Base-by-base conservation (phyloP, 164 flowering plant genomes). In the Kalanchoe fedtschenkoi region DNA sequence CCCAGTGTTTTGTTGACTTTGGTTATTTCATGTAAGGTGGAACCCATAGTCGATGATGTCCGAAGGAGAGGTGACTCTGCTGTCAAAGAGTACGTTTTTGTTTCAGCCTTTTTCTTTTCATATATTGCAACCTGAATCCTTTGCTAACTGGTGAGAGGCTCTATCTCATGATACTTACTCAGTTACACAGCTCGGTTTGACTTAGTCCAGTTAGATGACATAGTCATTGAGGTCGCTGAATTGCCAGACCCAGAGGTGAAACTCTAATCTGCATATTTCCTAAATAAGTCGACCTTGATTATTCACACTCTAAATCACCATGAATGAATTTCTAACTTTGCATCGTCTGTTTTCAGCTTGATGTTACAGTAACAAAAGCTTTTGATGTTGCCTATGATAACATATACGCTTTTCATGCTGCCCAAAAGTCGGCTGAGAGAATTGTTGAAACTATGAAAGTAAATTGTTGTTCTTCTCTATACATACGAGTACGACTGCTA, bases 361-460 rank as follows among this genome's bases (percentile, higher is more conserved):
- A 88, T 71, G 72, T 80, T 39, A 71, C 65, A 64, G 77, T 87
- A 30, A 78, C 63, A 70, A 88, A 85, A 71, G 96, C 97, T 55
- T 93, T 93, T 79, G 96, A 93, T 76, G 96, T 90, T 59, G 97
- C 97, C 22, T 93, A 93, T 62, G 73, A 78, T 71, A 93, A 93
- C 68, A 93, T 90, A 70, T 78, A 81, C 77, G 91, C 99, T 62
- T 93, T 93, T 82, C 99, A 93, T 71, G 75, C 76, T 64, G 91
- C 91, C 55, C 99, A 93, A 67, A 87, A 84, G 73, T 68, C 86
- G 38, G 74, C 77, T 37, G 95, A 83, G 65, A 83, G 69, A 76
- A 68, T 56, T 73, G 87, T 93, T 70, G 99, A 90, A 75, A 88
- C 83, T 72, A 93, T 93, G 96, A 75, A 66, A 65, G 99, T 88